Percentiles rank a stretch among this genome's conserved stretches.
phyloP scores from a whole-genome alignment of 176 grass and related monocot genomes.

The Oryza meyeriana region DNA sequence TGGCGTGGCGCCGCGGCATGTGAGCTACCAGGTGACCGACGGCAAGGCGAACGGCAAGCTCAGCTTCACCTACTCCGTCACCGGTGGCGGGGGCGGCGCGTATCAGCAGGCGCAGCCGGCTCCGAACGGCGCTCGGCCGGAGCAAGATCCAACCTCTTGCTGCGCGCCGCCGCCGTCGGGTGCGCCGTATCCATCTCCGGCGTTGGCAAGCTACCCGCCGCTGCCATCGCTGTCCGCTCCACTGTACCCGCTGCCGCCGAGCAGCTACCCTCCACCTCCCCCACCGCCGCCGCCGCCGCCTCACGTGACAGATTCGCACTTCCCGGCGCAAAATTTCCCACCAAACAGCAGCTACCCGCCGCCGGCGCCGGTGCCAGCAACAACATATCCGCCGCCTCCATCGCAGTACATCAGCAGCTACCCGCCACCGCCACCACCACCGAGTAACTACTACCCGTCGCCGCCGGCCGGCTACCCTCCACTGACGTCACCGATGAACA shows the following conservation, averaged over 20 bases:
- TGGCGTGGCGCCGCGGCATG: not conserved
- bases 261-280: no score
- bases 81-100: not conserved
- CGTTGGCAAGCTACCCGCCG: not conserved
- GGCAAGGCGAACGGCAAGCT: slow-evolving; percentile 65
- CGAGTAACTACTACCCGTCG: not conserved
- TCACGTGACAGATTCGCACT: slow-evolving; percentile 6
- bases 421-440: slow-evolving; percentile 8
- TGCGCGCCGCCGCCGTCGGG: not conserved
- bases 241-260: slow-evolving; percentile 10
- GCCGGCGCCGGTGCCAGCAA: not conserved
- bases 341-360: slow-evolving; percentile 19
- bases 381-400: slow-evolving; percentile 21
- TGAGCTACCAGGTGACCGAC: slow-evolving; percentile 63
- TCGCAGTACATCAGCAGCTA: slow-evolving; percentile 1
- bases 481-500: not conserved
- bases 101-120: slow-evolving; percentile 8
- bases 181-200: not conserved
- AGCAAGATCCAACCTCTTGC: slow-evolving; percentile 4
- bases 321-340: slow-evolving; percentile 25
- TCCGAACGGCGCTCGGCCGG: not conserved
- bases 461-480: slow-evolving; percentile 27
- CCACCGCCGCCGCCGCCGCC: not conserved
- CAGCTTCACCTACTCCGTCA: slow-evolving; percentile 39
- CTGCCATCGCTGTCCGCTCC: not conserved